These are phyloP conservation scores for Thinopyrum elongatum DNA, from an alignment of 176 grass and related monocot genomes.

Conservation along the genomic window DNA sequence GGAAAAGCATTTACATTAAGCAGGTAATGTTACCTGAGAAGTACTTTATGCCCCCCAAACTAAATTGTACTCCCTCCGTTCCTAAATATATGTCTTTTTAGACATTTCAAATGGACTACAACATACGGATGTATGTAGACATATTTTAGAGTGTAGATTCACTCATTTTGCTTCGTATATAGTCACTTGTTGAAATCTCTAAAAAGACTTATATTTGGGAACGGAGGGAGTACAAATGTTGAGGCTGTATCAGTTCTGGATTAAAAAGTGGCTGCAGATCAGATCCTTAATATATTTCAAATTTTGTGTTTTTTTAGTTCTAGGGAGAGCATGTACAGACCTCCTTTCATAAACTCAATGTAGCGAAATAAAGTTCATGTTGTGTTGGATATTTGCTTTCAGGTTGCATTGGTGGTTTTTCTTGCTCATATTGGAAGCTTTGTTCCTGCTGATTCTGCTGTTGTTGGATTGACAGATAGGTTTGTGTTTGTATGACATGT, in stretches of 20 bases:
- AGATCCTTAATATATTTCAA: background rate
- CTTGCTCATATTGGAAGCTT: slow-evolving; percentile 99
- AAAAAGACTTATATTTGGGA: no score
- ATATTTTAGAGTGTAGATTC: no score
- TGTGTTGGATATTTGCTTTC: slow-evolving; percentile 39
- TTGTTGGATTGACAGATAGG: slow-evolving; percentile 88
- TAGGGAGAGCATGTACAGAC: background rate
- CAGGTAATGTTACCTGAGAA: slow-evolving; percentile 60
- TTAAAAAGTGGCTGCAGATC: background rate
- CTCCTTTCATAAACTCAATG: background rate
- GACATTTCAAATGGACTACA: no score
- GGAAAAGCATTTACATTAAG: slow-evolving; percentile 97
- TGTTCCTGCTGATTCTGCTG: slow-evolving; percentile 96
- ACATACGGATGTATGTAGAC: no score
- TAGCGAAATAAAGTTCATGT: background rate
- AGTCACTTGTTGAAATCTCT: no score
- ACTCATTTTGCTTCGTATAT: no score
- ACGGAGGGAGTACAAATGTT: no score
- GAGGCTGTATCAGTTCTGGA: background rate
- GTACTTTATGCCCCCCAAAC: background rate
- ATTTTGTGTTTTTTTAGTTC: background rate
- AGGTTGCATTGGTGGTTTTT: slow-evolving; percentile 98
- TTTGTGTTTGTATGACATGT: slow-evolving; percentile 25
- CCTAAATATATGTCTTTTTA: no score
- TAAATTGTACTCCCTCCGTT: no score